Evolutionary conservation across 345 rosid species (phyloP).

Genomic region (Ceriops decandra): DNA sequence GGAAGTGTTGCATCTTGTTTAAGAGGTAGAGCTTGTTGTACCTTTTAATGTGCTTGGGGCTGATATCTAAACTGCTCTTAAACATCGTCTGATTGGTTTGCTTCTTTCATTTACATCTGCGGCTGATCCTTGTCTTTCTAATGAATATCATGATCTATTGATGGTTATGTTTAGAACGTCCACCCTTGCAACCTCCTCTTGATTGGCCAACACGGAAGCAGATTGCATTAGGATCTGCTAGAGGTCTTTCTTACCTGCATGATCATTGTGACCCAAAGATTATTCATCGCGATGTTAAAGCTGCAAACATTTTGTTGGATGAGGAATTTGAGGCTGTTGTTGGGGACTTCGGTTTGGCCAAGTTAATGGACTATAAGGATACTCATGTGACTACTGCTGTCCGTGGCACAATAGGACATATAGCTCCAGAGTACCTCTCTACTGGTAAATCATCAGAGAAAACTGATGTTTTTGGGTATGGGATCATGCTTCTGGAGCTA

Average conservation of each 20-base stretch:
- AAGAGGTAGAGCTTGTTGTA: constrained; percentile 49
- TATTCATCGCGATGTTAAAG: constrained; percentile 97
- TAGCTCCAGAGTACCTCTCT: constrained; percentile 94
- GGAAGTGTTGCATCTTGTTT: constrained; percentile 98
- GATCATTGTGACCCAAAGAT: constrained; percentile 98
- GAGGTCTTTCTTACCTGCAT: constrained; percentile 91
- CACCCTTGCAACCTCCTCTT: constrained; percentile 77
- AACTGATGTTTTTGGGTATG: constrained; percentile 94
- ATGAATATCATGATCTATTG: not conserved
- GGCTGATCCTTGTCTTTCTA: too few relatives aligned
- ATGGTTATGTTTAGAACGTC: constrained; percentile 53
- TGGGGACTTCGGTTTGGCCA: constrained; percentile 94
- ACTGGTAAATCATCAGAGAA: constrained; percentile 97
- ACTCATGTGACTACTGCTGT: constrained; percentile 97
- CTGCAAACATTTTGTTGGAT: constrained; percentile 89
- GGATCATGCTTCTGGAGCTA: constrained; percentile 92
- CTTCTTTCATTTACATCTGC: not conserved
- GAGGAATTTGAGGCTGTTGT: constrained; percentile 98
- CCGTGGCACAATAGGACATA: constrained; percentile 95
- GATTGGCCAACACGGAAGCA: constrained; percentile 85
- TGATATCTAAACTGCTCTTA: not conserved
- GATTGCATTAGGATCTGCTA: constrained; percentile 91
- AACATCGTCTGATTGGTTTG: not conserved
- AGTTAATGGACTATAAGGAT: constrained; percentile 98
- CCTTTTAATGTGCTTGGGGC: not conserved